phyloP scores from a whole-genome alignment of 2,329 filamentous ascomycete species.

The Talaromyces verruculosus region DNA sequence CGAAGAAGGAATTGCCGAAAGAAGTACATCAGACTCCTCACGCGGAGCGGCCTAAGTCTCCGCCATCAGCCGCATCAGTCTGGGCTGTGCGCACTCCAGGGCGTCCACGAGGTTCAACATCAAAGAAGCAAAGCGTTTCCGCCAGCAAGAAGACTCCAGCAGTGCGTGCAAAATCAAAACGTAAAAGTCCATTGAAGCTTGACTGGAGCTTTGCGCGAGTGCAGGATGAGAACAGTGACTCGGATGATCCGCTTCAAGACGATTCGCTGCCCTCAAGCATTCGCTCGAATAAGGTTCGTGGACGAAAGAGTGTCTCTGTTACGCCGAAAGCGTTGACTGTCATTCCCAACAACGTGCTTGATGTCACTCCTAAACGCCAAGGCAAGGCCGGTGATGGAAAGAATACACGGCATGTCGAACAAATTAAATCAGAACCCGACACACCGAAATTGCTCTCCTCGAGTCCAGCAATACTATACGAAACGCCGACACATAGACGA shows the following conservation, averaged over 20 bases:
- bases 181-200: constrained; percentile 32
- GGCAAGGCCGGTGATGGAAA: not conserved
- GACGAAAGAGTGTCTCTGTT: not conserved
- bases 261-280: constrained; percentile 30
- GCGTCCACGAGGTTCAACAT: constrained; percentile 28
- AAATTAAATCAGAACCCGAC: not conserved
- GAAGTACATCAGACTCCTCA: not conserved
- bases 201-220: constrained; percentile 41
- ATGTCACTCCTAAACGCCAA: not conserved
- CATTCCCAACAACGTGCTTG: not conserved
- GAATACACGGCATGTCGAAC: not conserved
- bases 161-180: constrained; percentile 28
- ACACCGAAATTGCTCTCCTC: constrained; percentile 17
- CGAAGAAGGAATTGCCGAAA: constrained; percentile 20
- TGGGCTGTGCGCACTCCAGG: constrained; percentile 36
- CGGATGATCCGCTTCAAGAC: constrained; percentile 46
- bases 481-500: constrained; percentile 13
- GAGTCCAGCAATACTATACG: constrained; percentile 3
- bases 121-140: constrained; percentile 26
- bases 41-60: constrained; percentile 31
- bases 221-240: constrained; percentile 37
- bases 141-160: constrained; percentile 26
- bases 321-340: constrained; percentile 9
- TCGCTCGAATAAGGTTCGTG: constrained; percentile 14
- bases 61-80: constrained; percentile 37